Conservation (phyloP, 768 basidiomycete genomes). For the Cystofilobasidium ferigula region DNA sequence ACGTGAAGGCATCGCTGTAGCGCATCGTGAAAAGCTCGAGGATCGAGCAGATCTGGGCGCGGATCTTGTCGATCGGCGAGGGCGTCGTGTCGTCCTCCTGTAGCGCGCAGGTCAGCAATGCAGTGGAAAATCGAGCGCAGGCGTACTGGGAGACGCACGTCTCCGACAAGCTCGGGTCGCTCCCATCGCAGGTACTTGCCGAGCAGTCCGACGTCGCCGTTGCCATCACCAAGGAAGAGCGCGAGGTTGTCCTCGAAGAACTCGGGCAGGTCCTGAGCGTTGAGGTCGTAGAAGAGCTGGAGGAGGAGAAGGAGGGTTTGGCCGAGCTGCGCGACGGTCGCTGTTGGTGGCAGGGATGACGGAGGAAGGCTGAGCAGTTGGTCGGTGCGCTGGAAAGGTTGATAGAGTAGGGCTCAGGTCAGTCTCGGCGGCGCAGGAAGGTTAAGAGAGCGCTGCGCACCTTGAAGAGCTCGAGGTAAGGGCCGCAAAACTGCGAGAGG, state of each 20-base stretch:
- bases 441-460: constrained; percentile 37
- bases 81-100: constrained; percentile 62
- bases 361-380: constrained; percentile 38
- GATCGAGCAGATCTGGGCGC: constrained; percentile 80
- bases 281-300: constrained; percentile 86
- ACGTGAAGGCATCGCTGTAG: constrained; percentile 46
- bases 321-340: constrained; percentile 44
- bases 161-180: constrained; percentile 53
- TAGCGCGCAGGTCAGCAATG: neutral
- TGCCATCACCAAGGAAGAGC: constrained; percentile 59
- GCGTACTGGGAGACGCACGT: constrained; percentile 45
- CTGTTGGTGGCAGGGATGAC: constrained; percentile 37
- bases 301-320: constrained; percentile 66
- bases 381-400: constrained; percentile 38
- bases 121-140: neutral
- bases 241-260: constrained; percentile 78
- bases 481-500: constrained; percentile 64
- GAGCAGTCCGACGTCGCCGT: constrained; percentile 52
- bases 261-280: constrained; percentile 87
- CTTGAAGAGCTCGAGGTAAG: constrained; percentile 72
- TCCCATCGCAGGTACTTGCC: constrained; percentile 74
- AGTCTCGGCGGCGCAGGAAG: neutral
- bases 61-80: constrained; percentile 77
- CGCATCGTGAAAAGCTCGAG: constrained; percentile 78
- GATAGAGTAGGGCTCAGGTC: neutral